phyloP scores from a whole-genome alignment of 208 protist genomes.

The Leishmania martiniquensis region DNA sequence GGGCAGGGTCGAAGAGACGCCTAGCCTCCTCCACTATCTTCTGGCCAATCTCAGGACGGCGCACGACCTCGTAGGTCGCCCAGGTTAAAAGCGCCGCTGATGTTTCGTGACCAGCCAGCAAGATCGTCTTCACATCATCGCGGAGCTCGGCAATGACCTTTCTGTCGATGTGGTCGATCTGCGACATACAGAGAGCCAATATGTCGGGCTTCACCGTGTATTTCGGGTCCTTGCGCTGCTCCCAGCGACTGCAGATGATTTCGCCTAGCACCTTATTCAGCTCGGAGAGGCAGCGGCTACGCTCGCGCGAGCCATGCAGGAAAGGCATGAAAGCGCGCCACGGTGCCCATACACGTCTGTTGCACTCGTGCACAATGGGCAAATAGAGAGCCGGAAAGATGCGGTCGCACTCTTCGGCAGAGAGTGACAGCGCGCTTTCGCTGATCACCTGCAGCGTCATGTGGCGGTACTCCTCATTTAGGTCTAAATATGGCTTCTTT shows the following conservation, averaged over 20 bases:
- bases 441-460: slow-evolving; percentile 92
- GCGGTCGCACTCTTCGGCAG: slow-evolving; percentile 79
- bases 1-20: slow-evolving; percentile 71
- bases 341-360: slow-evolving; percentile 86
- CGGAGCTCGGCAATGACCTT: slow-evolving; percentile 68
- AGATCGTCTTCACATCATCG: slow-evolving; percentile 92
- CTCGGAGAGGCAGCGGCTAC: slow-evolving; percentile 66
- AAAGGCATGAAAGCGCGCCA: slow-evolving; percentile 89
- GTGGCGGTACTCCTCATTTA: slow-evolving; percentile 91
- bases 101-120: slow-evolving; percentile 91
- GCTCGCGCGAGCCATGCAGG: slow-evolving; percentile 65
- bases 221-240: slow-evolving; percentile 43
- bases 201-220: slow-evolving; percentile 59
- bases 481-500: slow-evolving; percentile 54
- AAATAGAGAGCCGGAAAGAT: slow-evolving; percentile 91
- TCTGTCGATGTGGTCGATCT: slow-evolving; percentile 64
- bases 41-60: slow-evolving; percentile 56
- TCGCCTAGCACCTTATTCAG: slow-evolving; percentile 79
- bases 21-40: slow-evolving; percentile 69
- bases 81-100: slow-evolving; percentile 89
- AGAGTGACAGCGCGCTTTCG: slow-evolving; percentile 80
- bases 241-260: slow-evolving; percentile 76
- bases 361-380: slow-evolving; percentile 92
- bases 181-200: slow-evolving; percentile 83
- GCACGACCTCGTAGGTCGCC: slow-evolving; percentile 89